Percentiles rank a stretch among this genome's conserved stretches.
Conservation (phyloP, 2,329 filamentous ascomycete species). For the Phialophora expanda region DNA sequence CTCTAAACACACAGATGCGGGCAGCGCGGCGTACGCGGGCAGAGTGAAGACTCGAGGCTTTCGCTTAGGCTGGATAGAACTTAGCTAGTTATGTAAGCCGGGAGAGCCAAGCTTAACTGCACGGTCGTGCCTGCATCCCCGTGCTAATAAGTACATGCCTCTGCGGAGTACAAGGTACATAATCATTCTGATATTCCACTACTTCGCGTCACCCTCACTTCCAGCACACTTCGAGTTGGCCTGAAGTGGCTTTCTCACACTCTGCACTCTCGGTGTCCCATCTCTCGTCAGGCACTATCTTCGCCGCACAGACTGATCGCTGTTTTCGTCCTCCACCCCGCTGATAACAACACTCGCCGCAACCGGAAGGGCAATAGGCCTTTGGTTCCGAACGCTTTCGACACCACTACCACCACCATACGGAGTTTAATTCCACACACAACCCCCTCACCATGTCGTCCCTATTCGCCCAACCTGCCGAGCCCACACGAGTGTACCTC, state of each 20-base stretch:
- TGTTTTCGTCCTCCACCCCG: not conserved
- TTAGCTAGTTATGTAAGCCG: constrained; percentile 15
- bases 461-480: constrained; percentile 67
- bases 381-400: constrained; percentile 27
- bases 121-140: not conserved
- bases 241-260: not conserved
- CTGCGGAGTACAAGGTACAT: not conserved
- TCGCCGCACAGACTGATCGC: not conserved
- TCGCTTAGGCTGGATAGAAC: constrained; percentile 1
- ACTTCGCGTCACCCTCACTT: not conserved
- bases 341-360: constrained; percentile 23
- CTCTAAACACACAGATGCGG: constrained; percentile 27
- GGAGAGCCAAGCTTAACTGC: constrained; percentile 3
- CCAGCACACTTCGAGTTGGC: not conserved
- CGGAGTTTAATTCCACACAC: not conserved
- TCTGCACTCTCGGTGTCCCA: not conserved
- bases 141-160: not conserved
- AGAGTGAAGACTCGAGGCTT: constrained; percentile 4
- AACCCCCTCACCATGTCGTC: constrained; percentile 15
- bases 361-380: constrained; percentile 27
- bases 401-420: not conserved
- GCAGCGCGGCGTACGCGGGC: constrained; percentile 18
- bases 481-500: constrained; percentile 75
- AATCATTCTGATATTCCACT: not conserved
- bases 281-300: not conserved